Percentiles rank a stretch among this genome's conserved stretches.
Evolutionary conservation across 192 early-diverging fungal genomes (phyloP).

Genomic region (Coemansia sp.): DNA sequence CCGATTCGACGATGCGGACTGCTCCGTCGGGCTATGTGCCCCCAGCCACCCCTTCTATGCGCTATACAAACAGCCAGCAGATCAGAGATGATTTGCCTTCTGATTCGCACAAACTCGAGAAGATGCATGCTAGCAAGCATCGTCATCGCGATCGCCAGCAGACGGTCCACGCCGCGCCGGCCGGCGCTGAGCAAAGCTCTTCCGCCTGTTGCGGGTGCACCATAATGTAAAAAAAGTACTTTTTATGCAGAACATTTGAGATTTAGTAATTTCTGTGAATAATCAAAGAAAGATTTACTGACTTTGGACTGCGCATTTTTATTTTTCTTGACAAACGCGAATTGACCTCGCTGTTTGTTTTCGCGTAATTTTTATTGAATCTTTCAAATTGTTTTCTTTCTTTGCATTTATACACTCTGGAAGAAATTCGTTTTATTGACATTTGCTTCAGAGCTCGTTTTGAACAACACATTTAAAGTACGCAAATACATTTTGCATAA

Average conservation of each 20-base stretch:
- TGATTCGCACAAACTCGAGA: neutral
- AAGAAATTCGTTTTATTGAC: neutral
- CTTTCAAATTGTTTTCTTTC: neutral
- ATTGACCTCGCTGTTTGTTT: neutral
- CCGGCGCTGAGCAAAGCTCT: conserved; percentile 10
- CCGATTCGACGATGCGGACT: neutral
- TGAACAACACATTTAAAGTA: neutral
- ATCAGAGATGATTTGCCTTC: neutral
- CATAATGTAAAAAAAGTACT: conserved; percentile 26
- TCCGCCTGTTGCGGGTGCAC: conserved; percentile 37
- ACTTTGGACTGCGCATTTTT: neutral
- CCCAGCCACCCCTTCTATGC: neutral
- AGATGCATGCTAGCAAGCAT: neutral
- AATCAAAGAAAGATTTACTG: neutral
- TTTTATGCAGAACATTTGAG: too few species aligned
- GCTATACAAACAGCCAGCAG: neutral
- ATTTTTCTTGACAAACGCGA: neutral
- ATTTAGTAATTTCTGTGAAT: neutral
- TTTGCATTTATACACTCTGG: neutral
- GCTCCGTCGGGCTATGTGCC: conserved; percentile 6
- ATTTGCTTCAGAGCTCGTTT: neutral
- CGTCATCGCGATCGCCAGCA: conserved; percentile 12
- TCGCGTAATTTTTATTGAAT: neutral
- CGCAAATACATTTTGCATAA: neutral
- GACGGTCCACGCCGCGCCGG: neutral